These are phyloP conservation scores for Colletotrichum godetiae DNA, from an alignment of 2,329 filamentous ascomycete species.

Conservation along the genomic window DNA sequence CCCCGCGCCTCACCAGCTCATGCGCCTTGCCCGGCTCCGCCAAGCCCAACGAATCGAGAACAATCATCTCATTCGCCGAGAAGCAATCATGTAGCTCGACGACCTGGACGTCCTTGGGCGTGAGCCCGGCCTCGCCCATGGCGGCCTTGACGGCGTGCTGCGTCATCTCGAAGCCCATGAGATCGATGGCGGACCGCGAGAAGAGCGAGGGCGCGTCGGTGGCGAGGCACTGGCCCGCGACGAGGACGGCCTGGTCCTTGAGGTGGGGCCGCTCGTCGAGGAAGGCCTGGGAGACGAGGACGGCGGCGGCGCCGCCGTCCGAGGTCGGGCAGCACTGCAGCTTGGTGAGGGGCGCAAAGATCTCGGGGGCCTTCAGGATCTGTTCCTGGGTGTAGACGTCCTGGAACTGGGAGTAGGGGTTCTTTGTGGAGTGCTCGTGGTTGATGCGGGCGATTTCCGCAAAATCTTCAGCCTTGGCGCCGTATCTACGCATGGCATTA, in stretches of 20 bases:
- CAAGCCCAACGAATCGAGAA: constrained; percentile 87
- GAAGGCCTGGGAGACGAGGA: constrained; percentile 90
- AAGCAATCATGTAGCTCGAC: constrained; percentile 98
- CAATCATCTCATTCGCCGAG: constrained; percentile 92
- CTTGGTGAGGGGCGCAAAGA: constrained; percentile 91
- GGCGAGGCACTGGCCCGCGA: constrained; percentile 89
- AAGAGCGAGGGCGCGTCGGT: constrained; percentile 87
- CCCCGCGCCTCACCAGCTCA: constrained; percentile 86
- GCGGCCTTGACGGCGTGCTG: constrained; percentile 76
- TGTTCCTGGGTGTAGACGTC: constrained; percentile 91
- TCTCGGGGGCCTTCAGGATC: constrained; percentile 79
- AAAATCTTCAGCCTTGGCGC: constrained; percentile 86
- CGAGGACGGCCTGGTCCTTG: constrained; percentile 83
- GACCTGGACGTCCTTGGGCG: constrained; percentile 74
- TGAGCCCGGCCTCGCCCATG: constrained; percentile 77
- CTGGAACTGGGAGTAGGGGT: constrained; percentile 98
- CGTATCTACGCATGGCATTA: constrained; percentile 68
- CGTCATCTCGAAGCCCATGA: constrained; percentile 91
- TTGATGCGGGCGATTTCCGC: constrained; percentile 94
- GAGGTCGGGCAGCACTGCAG: constrained; percentile 99
- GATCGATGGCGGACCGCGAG: constrained; percentile 83
- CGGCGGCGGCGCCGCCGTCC: constrained; percentile 88
- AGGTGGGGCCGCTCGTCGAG: constrained; percentile 87
- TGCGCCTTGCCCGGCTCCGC: constrained; percentile 85
- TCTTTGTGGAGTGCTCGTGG: constrained; percentile 89